Evolutionary conservation across 768 basidiomycete species (phyloP), one percentile per base, ranked within the genome.

Genomic region (Imleria badia): DNA sequence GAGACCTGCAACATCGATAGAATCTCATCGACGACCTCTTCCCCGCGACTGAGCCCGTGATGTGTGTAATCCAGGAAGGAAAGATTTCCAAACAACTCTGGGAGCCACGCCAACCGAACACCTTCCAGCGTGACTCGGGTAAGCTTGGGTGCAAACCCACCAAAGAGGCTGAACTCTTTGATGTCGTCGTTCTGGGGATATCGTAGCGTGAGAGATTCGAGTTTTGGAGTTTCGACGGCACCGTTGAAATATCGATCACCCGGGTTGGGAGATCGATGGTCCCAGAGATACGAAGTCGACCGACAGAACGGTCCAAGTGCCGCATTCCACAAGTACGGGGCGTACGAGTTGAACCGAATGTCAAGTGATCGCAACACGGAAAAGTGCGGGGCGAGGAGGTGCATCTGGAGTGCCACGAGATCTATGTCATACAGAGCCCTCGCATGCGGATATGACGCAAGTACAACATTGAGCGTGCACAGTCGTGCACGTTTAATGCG

Each of bases 61-160:
- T 89, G 87, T 1, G 84, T 83, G 60, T 88, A 89, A 67, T 89
- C 83, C 40, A 90, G 75, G 61, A 74, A 81, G 7, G 78, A 80
- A 41, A 89, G 73, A 63, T 85, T 84, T 36, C 73, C 72, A 60
- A 84, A 89, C 33, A 89, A 72, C 11, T 79, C 79, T 33, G 86
- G 82, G 13, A 78, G 65, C 86, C 86, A 88, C 5, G 76, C 69
- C 48, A 89, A 66, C 54, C 83, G 78, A 39, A 87, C 78, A 4
- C 87, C 87, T 50, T 86, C 80, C n/a, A 89, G 54, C 3, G 80
- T 82, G 42, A 80, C 74, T 19, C 76, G 75, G 34, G 77, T 72
- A 6, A 90, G 75, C 22, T 72, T 76, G 6, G 87, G 87, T 1
- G 86, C 78, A 57, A 74, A 71, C 10, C 83, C 85, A 29, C 78